These are phyloP conservation scores for Crucihimalaya himalaica DNA, from an alignment of 345 rosid species.

Conservation along the genomic window DNA sequence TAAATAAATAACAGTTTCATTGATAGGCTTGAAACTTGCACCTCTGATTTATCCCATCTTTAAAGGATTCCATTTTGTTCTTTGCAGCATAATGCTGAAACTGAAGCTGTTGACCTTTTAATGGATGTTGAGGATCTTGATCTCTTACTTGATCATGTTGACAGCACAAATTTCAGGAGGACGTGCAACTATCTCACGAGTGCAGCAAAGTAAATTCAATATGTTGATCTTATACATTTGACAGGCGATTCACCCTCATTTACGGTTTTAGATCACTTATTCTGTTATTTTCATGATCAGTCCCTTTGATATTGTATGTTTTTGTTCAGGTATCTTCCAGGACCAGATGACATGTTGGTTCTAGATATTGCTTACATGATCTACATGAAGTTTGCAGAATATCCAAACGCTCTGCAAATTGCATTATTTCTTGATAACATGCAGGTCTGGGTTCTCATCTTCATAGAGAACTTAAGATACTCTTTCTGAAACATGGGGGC, in stretches of 20 bases:
- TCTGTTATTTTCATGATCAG: background rate
- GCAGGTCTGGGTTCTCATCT: slow-evolving; percentile 54
- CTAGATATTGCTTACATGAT: slow-evolving; percentile 75
- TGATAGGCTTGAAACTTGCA: slow-evolving; percentile 13
- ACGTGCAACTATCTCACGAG: slow-evolving; percentile 91
- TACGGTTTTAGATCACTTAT: slow-evolving; percentile 2
- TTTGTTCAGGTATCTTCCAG: slow-evolving; percentile 77
- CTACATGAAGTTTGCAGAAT: slow-evolving; percentile 74
- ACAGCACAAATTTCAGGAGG: slow-evolving; percentile 78
- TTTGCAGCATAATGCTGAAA: slow-evolving; percentile 93
- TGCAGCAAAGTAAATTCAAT: slow-evolving; percentile 65
- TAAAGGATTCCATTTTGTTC: slow-evolving; percentile 29
- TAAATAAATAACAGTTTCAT: background rate
- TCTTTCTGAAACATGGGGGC: slow-evolving; percentile 9
- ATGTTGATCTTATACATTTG: slow-evolving; percentile 1
- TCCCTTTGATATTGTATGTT: background rate
- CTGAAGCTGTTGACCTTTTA: slow-evolving; percentile 95
- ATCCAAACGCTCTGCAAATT: slow-evolving; percentile 84
- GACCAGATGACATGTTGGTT: slow-evolving; percentile 85
- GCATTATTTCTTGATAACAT: slow-evolving; percentile 80
- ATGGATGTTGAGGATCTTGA: slow-evolving; percentile 99
- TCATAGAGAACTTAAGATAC: background rate
- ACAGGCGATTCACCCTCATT: slow-evolving; percentile 1
- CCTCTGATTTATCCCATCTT: background rate
- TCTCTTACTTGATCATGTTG: slow-evolving; percentile 76